Evolutionary conservation across 768 basidiomycete species (phyloP).

Genomic region (Suillus brevipes): DNA sequence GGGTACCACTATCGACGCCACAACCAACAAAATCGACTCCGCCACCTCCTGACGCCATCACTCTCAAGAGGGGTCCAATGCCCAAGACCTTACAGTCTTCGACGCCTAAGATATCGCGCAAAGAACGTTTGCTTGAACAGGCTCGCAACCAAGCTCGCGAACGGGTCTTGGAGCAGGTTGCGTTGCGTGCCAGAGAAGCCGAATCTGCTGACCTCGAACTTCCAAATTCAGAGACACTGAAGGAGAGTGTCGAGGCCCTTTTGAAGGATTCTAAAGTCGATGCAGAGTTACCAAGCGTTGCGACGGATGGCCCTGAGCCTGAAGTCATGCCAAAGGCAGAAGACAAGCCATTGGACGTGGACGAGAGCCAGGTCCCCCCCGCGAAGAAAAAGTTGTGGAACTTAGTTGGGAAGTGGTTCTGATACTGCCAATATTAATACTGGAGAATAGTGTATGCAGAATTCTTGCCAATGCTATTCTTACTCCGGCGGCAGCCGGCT

Average conservation of each 20-base stretch:
- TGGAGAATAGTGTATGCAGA: too few species aligned
- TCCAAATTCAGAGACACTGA: slow-evolving; percentile 20
- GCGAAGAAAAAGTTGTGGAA: slow-evolving; percentile 10
- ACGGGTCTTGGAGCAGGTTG: slow-evolving; percentile 2
- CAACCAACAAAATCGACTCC: background rate
- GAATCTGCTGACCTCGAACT: background rate
- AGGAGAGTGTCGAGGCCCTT: slow-evolving; percentile 23
- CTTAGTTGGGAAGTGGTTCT: slow-evolving; percentile 10
- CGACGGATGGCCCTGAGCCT: background rate
- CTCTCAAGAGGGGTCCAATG: background rate
- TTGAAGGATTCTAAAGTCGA: slow-evolving; percentile 3
- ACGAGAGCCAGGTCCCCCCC: background rate
- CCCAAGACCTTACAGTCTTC: background rate
- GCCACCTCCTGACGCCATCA: background rate
- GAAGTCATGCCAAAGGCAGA: background rate
- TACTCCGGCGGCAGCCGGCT: background rate
- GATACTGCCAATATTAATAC: background rate
- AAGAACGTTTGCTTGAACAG: slow-evolving; percentile 10
- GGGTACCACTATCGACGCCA: background rate
- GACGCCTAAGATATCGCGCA: slow-evolving; percentile 6
- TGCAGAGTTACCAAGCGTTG: background rate
- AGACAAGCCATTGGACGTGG: background rate
- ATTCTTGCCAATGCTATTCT: background rate
- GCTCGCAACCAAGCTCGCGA: slow-evolving; percentile 11
- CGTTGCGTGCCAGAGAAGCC: background rate